These are phyloP conservation scores for Smittium culicis DNA, from an alignment of 371 early-diverging fungal species.

Conservation along the genomic window DNA sequence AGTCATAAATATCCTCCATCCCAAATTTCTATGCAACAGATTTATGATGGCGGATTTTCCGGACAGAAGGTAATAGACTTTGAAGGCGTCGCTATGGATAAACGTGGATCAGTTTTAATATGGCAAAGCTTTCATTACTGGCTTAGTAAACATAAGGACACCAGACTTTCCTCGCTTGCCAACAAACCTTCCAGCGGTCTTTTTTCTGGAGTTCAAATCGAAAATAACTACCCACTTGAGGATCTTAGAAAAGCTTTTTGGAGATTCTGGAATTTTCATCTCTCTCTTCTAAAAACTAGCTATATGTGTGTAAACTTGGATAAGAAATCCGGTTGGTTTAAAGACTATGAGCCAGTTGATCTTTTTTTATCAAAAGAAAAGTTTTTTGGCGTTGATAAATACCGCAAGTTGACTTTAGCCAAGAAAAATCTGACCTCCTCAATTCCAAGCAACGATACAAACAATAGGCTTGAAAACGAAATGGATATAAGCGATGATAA, in stretches of 20 bases:
- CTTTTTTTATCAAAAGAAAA: too few relatives aligned
- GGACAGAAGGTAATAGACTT: background rate
- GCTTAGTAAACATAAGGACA: background rate
- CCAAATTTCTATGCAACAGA: background rate
- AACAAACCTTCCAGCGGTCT: background rate
- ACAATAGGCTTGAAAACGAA: too few relatives aligned
- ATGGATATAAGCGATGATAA: too few relatives aligned
- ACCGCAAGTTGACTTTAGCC: too few relatives aligned
- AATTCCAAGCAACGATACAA: too few relatives aligned
- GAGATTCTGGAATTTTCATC: too few relatives aligned
- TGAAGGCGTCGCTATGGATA: background rate
- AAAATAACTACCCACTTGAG: background rate
- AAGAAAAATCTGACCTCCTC: too few relatives aligned
- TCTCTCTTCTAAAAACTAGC: too few relatives aligned
- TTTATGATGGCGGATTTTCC: background rate
- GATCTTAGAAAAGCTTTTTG: background rate
- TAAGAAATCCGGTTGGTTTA: too few relatives aligned
- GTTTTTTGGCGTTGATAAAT: too few relatives aligned
- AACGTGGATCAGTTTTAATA: background rate
- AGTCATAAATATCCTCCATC: background rate
- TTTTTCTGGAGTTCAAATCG: background rate
- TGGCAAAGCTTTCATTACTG: conserved; percentile 1
- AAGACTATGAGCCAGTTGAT: too few relatives aligned
- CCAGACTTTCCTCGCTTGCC: background rate
- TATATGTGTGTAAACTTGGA: too few relatives aligned